These are phyloP conservation scores for Penicillium atrosanguineum DNA, from an alignment of 495 filamentous ascomycete genomes.

Conservation along the genomic window DNA sequence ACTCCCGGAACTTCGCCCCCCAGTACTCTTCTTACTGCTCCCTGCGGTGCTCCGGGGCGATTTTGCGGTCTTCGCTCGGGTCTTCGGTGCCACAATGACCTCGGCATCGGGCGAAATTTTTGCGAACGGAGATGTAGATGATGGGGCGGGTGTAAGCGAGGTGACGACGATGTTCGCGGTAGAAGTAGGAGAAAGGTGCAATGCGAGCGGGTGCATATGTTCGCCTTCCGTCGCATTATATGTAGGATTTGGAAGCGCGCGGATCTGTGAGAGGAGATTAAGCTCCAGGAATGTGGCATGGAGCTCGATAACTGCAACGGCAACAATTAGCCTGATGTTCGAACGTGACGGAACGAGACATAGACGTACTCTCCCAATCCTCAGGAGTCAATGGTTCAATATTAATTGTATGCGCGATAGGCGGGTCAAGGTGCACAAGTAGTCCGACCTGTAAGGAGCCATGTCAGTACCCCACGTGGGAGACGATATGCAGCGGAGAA, in stretches of 20 bases:
- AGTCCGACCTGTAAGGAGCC: conserved; percentile 53
- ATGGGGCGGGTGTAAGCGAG: conserved; percentile 69
- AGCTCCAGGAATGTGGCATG: conserved; percentile 93
- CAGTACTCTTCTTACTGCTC: conserved; percentile 65
- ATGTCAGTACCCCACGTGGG: conserved; percentile 28
- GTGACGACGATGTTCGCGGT: conserved; percentile 87
- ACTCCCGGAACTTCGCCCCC: conserved; percentile 68
- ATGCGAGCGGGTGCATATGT: conserved; percentile 73
- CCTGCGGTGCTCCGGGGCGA: conserved; percentile 66
- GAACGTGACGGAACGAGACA: background rate
- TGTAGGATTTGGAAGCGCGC: conserved; percentile 82
- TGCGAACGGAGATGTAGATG: conserved; percentile 71
- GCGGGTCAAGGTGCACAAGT: conserved; percentile 82
- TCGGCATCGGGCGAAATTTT: conserved; percentile 93
- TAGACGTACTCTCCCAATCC: conserved; percentile 80
- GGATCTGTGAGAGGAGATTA: conserved; percentile 89
- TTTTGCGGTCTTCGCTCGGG: conserved; percentile 56
- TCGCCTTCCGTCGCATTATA: conserved; percentile 51
- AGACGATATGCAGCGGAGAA: conserved; percentile 3
- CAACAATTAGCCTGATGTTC: conserved; percentile 12
- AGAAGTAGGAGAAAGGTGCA: conserved; percentile 93
- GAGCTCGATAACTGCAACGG: conserved; percentile 74
- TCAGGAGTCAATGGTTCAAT: conserved; percentile 93
- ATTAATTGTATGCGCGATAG: conserved; percentile 84
- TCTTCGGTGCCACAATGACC: conserved; percentile 94